Evolutionary conservation across 805 yeast genomes (phyloP).

Genomic region (Ogataea paraovalis): DNA sequence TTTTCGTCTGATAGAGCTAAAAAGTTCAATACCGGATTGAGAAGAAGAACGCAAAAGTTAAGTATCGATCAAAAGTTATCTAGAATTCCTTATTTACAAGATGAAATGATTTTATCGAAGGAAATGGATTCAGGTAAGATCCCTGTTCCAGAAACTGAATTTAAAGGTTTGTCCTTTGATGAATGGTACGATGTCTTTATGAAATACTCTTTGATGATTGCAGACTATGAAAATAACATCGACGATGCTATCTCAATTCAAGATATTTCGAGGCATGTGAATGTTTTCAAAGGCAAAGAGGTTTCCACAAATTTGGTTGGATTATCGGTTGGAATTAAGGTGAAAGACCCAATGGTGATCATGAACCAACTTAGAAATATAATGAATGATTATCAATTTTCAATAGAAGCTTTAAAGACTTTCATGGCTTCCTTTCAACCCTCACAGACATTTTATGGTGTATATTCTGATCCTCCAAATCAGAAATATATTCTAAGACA

Average conservation of each 20-base stretch:
- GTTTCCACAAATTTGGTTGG: constrained; percentile 60
- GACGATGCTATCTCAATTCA: constrained; percentile 67
- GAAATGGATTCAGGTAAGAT: constrained; percentile 23
- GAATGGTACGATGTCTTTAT: constrained; percentile 84
- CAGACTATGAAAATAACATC: constrained; percentile 48
- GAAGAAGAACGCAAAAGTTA: constrained; percentile 56
- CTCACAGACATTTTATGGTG: constrained; percentile 16
- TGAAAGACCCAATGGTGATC: constrained; percentile 49
- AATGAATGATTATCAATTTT: constrained; percentile 69
- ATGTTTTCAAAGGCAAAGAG: constrained; percentile 66
- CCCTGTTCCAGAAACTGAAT: constrained; percentile 48
- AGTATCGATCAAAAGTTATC: constrained; percentile 71
- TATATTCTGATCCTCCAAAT: constrained; percentile 70
- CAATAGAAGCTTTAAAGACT: constrained; percentile 60
- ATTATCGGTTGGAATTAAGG: constrained; percentile 47
- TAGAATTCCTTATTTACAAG: constrained; percentile 61
- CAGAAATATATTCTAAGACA: constrained; percentile 90
- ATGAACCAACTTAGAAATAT: constrained; percentile 58
- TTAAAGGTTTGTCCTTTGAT: constrained; percentile 72
- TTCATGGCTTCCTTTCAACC: constrained; percentile 53
- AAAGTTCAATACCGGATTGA: constrained; percentile 63
- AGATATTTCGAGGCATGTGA: constrained; percentile 71
- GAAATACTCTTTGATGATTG: constrained; percentile 67
- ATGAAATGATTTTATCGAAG: constrained; percentile 41
- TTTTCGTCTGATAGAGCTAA: constrained; percentile 74